These are phyloP conservation scores for Halophytophthora batemanensis DNA, from an alignment of 352 stramenopile species.

Conservation along the genomic window DNA sequence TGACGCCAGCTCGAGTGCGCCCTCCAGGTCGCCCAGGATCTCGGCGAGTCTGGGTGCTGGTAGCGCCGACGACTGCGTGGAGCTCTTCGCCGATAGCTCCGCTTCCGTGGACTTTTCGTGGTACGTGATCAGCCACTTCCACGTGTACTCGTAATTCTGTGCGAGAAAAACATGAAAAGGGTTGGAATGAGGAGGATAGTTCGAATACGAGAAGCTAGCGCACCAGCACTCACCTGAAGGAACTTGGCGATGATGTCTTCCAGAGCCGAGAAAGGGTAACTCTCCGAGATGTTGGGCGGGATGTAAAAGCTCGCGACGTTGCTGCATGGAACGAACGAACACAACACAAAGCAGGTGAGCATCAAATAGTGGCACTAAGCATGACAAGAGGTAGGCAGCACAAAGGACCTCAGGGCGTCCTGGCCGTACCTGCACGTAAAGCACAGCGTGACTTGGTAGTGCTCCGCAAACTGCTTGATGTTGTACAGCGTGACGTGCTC, in stretches of 20 bases:
- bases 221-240: slow-evolving; percentile 48
- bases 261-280: slow-evolving; percentile 78
- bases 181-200: slow-evolving; percentile 3
- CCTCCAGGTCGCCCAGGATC: slow-evolving; percentile 63
- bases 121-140: slow-evolving; percentile 71
- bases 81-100: slow-evolving; percentile 25
- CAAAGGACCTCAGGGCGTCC: not conserved
- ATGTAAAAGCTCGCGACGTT: slow-evolving; percentile 85
- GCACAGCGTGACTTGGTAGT: slow-evolving; percentile 84
- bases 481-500: slow-evolving; percentile 89
- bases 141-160: slow-evolving; percentile 81
- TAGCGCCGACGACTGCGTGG: slow-evolving; percentile 14
- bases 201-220: not conserved
- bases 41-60: slow-evolving; percentile 34
- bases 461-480: slow-evolving; percentile 87
- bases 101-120: slow-evolving; percentile 34
- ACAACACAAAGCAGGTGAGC: slow-evolving; percentile 6
- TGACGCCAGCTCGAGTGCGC: slow-evolving; percentile 58
- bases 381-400: not conserved
- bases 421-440: slow-evolving; percentile 78
- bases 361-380: not conserved
- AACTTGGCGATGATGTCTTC: slow-evolving; percentile 89
- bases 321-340: slow-evolving; percentile 21
- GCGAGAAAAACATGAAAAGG: not conserved
- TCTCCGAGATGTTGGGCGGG: slow-evolving; percentile 77